Base-by-base conservation (phyloP, 306 rosid species). In the Astragalus glycyphyllos region DNA sequence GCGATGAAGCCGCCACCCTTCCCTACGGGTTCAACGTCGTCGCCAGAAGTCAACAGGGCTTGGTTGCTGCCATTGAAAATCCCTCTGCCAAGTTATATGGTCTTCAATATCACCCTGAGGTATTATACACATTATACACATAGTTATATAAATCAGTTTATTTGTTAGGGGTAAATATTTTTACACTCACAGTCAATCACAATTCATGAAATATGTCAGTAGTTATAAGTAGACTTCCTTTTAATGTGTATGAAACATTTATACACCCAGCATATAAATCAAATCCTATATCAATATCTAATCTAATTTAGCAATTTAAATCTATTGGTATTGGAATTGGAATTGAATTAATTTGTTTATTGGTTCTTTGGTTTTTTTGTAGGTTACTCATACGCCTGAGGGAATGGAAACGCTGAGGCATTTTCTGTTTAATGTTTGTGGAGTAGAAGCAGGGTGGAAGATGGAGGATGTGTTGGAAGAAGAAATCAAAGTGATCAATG, bases 91-190 rank as follows among this genome's bases (percentile, higher is more conserved):
- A 83, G 87, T 80, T 94, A 59, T 91, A 77, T 67, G 96, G 99
- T 9, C 88, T 94, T 23, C 99, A 94, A 82, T 94, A 94, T 76
- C 99, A 94, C 63, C 97, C 98, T 1, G 98, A 94, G 98, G 98
- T 72, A 55, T 20, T 20, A 20, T n/a, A n/a, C n/a, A n/a, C n/a
- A n/a, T 20, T 20, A 20, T 65, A 8, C 0, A 6, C 42, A 42
- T 17, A 9, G 13, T 5, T 58, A 58, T n/a, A n/a, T n/a, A n/a
- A n/a, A n/a, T n/a, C n/a, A 20, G 23, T 26, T 26, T 26, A 26
- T 1, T 26, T 26, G 31, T 26, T 26, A 26, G 4, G 31, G 1
- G 31, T 26, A 26, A 26, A 26, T 26, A 26, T 26, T 26, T 26
- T 26, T 26, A 26, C 31, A 26, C 31, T 26, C 3, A 26, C 31